Evolutionary conservation across 805 yeast genomes (phyloP).

Genomic region (Candida taoyuanica): DNA sequence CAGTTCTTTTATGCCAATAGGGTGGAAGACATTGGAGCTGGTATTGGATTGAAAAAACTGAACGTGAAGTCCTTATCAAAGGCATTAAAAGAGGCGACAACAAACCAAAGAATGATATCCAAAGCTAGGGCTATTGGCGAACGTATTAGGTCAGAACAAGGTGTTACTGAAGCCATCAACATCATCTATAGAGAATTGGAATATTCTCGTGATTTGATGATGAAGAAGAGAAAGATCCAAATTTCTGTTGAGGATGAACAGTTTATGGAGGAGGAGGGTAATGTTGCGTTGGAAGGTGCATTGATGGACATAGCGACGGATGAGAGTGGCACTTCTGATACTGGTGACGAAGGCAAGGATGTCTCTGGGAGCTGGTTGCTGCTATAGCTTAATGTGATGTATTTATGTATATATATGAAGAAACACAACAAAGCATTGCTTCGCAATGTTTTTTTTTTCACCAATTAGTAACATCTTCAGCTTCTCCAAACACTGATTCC

Average conservation of each 20-base stretch:
- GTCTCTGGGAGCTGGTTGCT: constrained; percentile 21
- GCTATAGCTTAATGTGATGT: constrained; percentile 14
- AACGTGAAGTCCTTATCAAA: constrained; percentile 57
- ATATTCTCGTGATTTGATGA: constrained; percentile 60
- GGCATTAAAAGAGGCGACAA: constrained; percentile 66
- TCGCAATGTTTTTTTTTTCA: too few relatives aligned
- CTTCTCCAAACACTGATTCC: constrained; percentile 85
- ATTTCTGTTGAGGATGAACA: constrained; percentile 12
- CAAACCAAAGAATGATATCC: constrained; percentile 59
- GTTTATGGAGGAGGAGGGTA: constrained; percentile 9
- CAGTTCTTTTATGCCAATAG: constrained; percentile 88
- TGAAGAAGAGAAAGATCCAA: constrained; percentile 37
- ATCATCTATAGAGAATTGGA: constrained; percentile 75
- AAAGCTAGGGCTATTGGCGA: constrained; percentile 63
- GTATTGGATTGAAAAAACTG: constrained; percentile 64
- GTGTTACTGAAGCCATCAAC: constrained; percentile 72
- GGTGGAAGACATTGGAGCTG: constrained; percentile 86
- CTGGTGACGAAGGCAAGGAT: constrained; percentile 4
- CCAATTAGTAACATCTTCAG: constrained; percentile 93
- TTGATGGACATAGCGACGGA: constrained; percentile 4
- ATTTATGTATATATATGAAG: too few relatives aligned
- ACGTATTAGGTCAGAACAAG: constrained; percentile 67
- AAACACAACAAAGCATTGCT: too few relatives aligned
- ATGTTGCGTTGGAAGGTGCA: constrained; percentile 3
- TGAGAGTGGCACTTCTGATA: neutral